phyloP scores from a whole-genome alignment of 1,139 yeast species.

The Zygosaccharomyces sapae region DNA sequence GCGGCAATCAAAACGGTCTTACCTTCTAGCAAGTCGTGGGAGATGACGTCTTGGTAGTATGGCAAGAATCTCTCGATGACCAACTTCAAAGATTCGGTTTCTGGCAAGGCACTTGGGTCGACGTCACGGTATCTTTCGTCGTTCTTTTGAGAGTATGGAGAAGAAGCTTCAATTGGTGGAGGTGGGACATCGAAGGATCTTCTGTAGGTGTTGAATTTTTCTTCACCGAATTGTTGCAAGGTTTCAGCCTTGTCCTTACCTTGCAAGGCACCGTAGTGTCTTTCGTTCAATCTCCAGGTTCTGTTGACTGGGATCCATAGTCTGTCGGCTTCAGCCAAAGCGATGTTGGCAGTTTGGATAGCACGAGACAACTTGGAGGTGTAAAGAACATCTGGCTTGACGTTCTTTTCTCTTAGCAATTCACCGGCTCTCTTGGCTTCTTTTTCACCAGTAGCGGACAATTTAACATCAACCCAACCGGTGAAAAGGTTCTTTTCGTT shows the following conservation, averaged over 20 bases:
- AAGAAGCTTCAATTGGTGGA: slow-evolving; percentile 73
- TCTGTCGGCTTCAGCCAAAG: slow-evolving; percentile 84
- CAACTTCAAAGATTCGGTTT: slow-evolving; percentile 90
- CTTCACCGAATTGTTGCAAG: slow-evolving; percentile 81
- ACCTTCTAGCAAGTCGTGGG: slow-evolving; percentile 76
- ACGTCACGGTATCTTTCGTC: slow-evolving; percentile 81
- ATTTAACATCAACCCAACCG: slow-evolving; percentile 96
- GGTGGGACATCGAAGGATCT: slow-evolving; percentile 98
- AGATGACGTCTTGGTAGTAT: slow-evolving; percentile 93
- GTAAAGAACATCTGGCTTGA: slow-evolving; percentile 81
- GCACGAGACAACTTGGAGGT: slow-evolving; percentile 94
- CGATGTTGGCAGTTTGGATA: slow-evolving; percentile 96
- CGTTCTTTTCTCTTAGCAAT: slow-evolving; percentile 80
- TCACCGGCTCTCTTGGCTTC: slow-evolving; percentile 96
- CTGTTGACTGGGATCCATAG: slow-evolving; percentile 89
- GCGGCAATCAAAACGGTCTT: slow-evolving; percentile 94
- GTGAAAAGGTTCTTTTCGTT: slow-evolving; percentile 97
- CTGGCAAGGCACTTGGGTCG: slow-evolving; percentile 83
- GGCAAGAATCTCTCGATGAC: slow-evolving; percentile 97
- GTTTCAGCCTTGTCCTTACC: slow-evolving; percentile 98
- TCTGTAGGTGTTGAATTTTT: slow-evolving; percentile 96
- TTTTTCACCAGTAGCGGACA: slow-evolving; percentile 77
- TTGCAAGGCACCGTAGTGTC: slow-evolving; percentile 98
- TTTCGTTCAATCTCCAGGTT: slow-evolving; percentile 97
- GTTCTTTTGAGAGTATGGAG: slow-evolving; percentile 78